Percentiles rank a stretch among this genome's conserved stretches.
These are phyloP conservation scores for Aspergillus ustus DNA, from an alignment of 2,329 filamentous ascomycete genomes.

Conservation along the genomic window DNA sequence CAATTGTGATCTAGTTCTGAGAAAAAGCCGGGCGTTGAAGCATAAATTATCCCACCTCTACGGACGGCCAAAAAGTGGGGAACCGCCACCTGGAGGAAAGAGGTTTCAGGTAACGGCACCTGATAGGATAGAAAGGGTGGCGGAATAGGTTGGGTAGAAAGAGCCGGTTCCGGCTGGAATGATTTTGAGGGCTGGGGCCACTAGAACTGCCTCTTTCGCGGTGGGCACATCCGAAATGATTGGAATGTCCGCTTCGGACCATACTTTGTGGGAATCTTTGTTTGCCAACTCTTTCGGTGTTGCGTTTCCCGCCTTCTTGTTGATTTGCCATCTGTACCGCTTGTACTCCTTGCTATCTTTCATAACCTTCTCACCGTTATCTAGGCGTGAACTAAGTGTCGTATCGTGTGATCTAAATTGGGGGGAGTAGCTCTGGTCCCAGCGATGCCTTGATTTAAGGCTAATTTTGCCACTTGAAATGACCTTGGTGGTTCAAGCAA, in stretches of 20 bases:
- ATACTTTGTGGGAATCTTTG: slow-evolving; percentile 2
- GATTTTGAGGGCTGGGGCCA: too few species aligned
- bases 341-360: background rate
- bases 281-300: background rate
- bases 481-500: slow-evolving; percentile 2
- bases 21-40: too few species aligned
- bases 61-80: too few species aligned
- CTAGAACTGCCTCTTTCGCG: background rate
- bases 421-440: slow-evolving; percentile 6
- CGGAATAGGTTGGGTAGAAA: too few species aligned
- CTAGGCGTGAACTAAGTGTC: background rate
- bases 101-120: too few species aligned
- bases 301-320: background rate
- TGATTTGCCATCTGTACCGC: background rate
- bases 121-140: too few species aligned
- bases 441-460: background rate
- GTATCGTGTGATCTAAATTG: background rate
- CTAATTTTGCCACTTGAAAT: slow-evolving; percentile 4
- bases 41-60: too few species aligned
- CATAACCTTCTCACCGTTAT: slow-evolving; percentile 1
- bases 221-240: background rate
- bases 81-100: too few species aligned
- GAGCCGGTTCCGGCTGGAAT: too few species aligned
- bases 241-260: background rate
- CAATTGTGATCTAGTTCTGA: too few species aligned